Conservation (phyloP, 2,329 filamentous ascomycete genomes). For the Ophiosphaerella narmari region DNA sequence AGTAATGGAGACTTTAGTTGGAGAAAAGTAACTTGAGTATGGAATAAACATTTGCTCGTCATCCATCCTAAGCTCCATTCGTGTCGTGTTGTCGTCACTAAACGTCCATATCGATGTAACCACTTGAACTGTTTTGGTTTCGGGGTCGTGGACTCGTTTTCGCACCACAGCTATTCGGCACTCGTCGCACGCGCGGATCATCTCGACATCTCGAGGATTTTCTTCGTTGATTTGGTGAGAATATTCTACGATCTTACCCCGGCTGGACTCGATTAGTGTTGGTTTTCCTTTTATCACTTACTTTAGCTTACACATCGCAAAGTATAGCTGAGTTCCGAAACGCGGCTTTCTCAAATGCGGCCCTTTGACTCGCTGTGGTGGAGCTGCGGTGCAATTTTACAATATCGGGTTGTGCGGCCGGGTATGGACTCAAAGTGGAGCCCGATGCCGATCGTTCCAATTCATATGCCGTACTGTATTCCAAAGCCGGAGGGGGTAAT, state of each 20-base stretch:
- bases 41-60: conserved; percentile 50
- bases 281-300: background rate
- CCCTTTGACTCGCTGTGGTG: conserved; percentile 40
- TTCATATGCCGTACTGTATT: conserved; percentile 15
- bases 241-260: conserved; percentile 49
- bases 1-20: conserved; percentile 50
- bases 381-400: conserved; percentile 36
- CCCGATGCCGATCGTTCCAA: conserved; percentile 16
- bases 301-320: conserved; percentile 47
- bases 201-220: conserved; percentile 46
- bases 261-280: conserved; percentile 25
- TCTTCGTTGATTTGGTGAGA: conserved; percentile 44
- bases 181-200: conserved; percentile 45
- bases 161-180: conserved; percentile 51
- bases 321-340: conserved; percentile 52
- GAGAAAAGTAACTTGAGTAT: conserved; percentile 52
- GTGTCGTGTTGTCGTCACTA: conserved; percentile 48
- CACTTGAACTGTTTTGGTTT: conserved; percentile 41
- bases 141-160: conserved; percentile 46
- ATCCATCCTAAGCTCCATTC: conserved; percentile 50
- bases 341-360: conserved; percentile 47
- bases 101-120: conserved; percentile 53
- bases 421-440: conserved; percentile 24
- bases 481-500: conserved; percentile 31
- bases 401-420: conserved; percentile 22